Percentiles rank a stretch among this genome's conserved stretches.
These are phyloP conservation scores for Torulaspora globosa DNA, from an alignment of 1,139 yeast species.

Conservation along the genomic window DNA sequence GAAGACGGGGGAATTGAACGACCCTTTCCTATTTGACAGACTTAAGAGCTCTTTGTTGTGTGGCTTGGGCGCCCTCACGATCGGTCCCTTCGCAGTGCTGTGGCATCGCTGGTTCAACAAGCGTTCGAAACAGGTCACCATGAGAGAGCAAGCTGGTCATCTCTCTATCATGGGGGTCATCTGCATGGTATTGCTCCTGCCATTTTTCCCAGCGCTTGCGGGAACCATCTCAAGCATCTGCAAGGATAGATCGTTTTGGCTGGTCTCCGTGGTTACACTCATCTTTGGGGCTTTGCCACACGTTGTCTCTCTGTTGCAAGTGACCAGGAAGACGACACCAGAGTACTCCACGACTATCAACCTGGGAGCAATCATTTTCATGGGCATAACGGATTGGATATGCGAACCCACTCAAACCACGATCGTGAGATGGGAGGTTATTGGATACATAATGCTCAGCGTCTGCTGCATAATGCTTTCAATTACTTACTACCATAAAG, in stretches of 20 bases:
- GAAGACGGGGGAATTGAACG: conserved; percentile 21
- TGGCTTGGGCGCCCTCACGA: conserved; percentile 22
- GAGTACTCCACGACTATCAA: conserved; percentile 29
- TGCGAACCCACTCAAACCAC: conserved; percentile 30
- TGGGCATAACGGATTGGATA: conserved; percentile 34
- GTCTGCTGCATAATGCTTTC: conserved; percentile 27
- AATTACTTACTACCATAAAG: conserved; percentile 17
- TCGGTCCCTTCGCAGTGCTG: conserved; percentile 24
- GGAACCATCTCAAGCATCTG: conserved; percentile 19
- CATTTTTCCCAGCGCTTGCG: conserved; percentile 19
- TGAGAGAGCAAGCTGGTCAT: conserved; percentile 23
- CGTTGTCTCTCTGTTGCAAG: conserved; percentile 22
- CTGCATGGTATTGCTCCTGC: conserved; percentile 22
- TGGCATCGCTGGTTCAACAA: conserved; percentile 21
- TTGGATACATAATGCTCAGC: conserved; percentile 30
- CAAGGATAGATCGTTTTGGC: conserved; percentile 26
- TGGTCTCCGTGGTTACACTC: conserved; percentile 22
- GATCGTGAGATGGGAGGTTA: conserved; percentile 34
- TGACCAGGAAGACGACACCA: conserved; percentile 26
- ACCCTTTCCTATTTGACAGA: conserved; percentile 26
- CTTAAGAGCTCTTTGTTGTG: conserved; percentile 24
- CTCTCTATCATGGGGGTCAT: conserved; percentile 25
- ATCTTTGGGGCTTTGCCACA: conserved; percentile 28
- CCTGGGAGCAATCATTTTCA: conserved; percentile 29
- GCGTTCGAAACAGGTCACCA: conserved; percentile 10